Conservation (phyloP, 2,329 filamentous ascomycete genomes). For the Pseudogymnoascus sp. region DNA sequence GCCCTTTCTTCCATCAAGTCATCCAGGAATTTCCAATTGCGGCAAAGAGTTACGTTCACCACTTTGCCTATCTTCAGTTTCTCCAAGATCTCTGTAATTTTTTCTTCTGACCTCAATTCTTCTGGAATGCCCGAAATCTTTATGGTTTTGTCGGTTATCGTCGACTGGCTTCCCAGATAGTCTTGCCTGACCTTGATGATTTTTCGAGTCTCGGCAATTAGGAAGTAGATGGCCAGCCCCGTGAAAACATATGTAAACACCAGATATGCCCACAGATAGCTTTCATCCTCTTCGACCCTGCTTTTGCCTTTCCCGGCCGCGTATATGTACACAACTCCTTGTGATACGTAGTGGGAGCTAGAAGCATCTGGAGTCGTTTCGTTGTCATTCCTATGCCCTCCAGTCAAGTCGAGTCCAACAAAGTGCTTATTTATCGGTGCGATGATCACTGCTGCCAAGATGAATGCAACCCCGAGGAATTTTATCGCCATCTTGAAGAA, state of each 20-base stretch:
- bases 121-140: constrained; percentile 78
- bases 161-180: constrained; percentile 87
- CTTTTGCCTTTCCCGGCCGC: constrained; percentile 10
- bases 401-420: constrained; percentile 24
- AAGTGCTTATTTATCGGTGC: constrained; percentile 76
- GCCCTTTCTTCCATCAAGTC: constrained; percentile 59
- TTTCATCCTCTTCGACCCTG: constrained; percentile 16
- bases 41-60: constrained; percentile 76
- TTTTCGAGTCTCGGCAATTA: constrained; percentile 73
- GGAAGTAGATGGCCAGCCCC: constrained; percentile 68
- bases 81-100: constrained; percentile 81
- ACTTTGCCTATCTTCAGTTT: constrained; percentile 83
- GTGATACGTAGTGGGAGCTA: not conserved
- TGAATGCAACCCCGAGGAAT: constrained; percentile 68
- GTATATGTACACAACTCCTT: constrained; percentile 14
- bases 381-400: not conserved
- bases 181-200: constrained; percentile 82
- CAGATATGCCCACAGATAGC: constrained; percentile 84
- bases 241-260: constrained; percentile 94
- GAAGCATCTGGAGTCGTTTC: not conserved
- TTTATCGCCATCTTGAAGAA: constrained; percentile 96
- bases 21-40: constrained; percentile 79
- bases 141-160: constrained; percentile 92
- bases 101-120: constrained; percentile 69
- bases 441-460: constrained; percentile 74